Evolutionary conservation across 768 basidiomycete species (phyloP).

Genomic region (Lentinula raphanica): DNA sequence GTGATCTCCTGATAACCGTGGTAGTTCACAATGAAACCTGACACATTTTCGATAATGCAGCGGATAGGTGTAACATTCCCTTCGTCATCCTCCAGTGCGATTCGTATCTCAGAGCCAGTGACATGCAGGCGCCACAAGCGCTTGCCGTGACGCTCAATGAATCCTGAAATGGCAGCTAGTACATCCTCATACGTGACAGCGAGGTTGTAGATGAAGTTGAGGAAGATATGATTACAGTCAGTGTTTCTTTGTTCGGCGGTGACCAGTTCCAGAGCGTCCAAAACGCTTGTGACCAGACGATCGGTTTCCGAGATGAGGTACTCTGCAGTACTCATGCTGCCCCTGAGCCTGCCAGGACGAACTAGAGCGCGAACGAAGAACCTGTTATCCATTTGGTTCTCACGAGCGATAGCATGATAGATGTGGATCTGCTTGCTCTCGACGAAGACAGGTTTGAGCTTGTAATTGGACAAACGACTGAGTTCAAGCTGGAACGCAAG

Average conservation of each 20-base stretch:
- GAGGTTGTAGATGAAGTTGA: conserved; percentile 98
- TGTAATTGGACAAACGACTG: conserved; percentile 93
- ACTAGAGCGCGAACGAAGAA: conserved; percentile 98
- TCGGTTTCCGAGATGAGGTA: conserved; percentile 99
- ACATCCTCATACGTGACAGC: conserved; percentile 95
- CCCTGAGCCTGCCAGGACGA: conserved; percentile 89
- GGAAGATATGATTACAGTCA: conserved; percentile 97
- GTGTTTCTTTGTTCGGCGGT: conserved; percentile 85
- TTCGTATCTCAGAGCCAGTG: conserved; percentile 95
- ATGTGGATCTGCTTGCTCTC: conserved; percentile 98
- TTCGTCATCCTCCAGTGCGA: conserved; percentile 89
- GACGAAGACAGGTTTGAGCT: conserved; percentile 91
- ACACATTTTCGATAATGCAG: conserved; percentile 97
- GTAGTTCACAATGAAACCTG: conserved; percentile 98
- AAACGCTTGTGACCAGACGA: conserved; percentile 86
- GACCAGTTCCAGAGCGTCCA: conserved; percentile 94
- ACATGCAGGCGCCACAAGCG: conserved; percentile 97
- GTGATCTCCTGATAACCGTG: conserved; percentile 97
- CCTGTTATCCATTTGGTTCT: conserved; percentile 95
- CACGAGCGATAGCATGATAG: conserved; percentile 90
- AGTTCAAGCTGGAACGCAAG: conserved; percentile 97
- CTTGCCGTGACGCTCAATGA: conserved; percentile 98
- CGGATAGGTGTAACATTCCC: conserved; percentile 96
- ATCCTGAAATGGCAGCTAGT: conserved; percentile 94
- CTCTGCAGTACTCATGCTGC: conserved; percentile 91